phyloP scores from a whole-genome alignment of 305 asterid species.

The Fraxinus xanthoxyloides region DNA sequence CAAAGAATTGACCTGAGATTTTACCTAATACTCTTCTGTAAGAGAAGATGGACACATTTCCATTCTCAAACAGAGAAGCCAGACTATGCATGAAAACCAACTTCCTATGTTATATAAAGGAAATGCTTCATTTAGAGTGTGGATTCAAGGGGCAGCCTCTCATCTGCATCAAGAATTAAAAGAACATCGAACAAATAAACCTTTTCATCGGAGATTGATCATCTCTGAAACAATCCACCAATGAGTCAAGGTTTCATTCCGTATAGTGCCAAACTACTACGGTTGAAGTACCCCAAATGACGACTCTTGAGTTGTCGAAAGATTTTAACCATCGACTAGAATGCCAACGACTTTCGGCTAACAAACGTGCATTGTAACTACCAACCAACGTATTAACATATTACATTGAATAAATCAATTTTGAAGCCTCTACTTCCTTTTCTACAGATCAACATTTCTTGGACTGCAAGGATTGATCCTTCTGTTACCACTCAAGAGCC shows the following conservation, averaged over 20 bases:
- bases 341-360: not conserved
- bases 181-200: slow-evolving; percentile 33
- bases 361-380: not conserved
- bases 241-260: not conserved
- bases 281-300: slow-evolving; percentile 1
- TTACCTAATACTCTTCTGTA: slow-evolving; percentile 41
- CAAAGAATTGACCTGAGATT: slow-evolving; percentile 5
- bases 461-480: slow-evolving; percentile 55
- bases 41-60: slow-evolving; percentile 33
- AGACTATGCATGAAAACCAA: slow-evolving; percentile 37
- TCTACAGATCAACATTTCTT: slow-evolving; percentile 33
- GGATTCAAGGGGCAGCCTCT: slow-evolving; percentile 13
- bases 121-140: slow-evolving; percentile 3
- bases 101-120: slow-evolving; percentile 7
- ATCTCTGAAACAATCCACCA: slow-evolving; percentile 11
- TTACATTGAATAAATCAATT: slow-evolving; percentile 26
- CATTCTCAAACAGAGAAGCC: slow-evolving; percentile 53
- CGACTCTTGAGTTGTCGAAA: not conserved
- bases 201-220: slow-evolving; percentile 8
- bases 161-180: slow-evolving; percentile 51
- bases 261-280: not conserved
- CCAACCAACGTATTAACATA: not conserved
- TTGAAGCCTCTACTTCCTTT: slow-evolving; percentile 23
- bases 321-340: not conserved
- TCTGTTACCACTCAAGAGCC: slow-evolving; percentile 74